Evolutionary conservation across 345 rosid species (phyloP), one percentile per base, ranked within the genome.

Genomic region (Eucalyptus pauciflora): DNA sequence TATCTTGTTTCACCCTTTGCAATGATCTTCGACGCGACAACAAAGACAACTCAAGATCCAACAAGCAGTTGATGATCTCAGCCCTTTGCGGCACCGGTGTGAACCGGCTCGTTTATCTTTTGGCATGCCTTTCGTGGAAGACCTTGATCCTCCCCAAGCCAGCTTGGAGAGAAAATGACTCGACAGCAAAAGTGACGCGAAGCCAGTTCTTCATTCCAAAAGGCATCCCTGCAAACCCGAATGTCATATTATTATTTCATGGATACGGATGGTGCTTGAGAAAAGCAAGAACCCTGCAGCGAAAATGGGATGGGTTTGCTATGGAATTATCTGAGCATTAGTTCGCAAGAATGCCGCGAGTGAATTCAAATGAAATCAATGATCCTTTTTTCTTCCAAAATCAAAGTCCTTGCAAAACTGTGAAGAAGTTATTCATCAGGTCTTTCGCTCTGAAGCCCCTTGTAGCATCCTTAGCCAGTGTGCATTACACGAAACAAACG

Each of bases 171-270:
- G 89, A 85, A 69, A 93, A 92, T 48, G 94, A 94, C 81, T 96
- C 97, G 25, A 94, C 87, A 27, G 95, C 97, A 17, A 94, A 94
- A 37, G 95, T 93, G 88, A 96, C 88, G 49, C 97, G 95, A 88
- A 96, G 88, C 97, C 96, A 97, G 86, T 96, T 93, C 94, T 94
- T 92, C 92, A 93, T 31, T 14, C 99, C 98, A 52, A 95, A 90
- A 79, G 94, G 91, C 27, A 87, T 67, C 67, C 99, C 98, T 97
- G 94, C 91, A 93, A 87, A 29, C 29, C 22, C 22, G 20, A 22
- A 67, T 37, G 7, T 22, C 6, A 50, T 86, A 50, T 37, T 81
- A 86, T 80, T 60, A 90, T 29, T 2, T 48, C 25, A 33, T 33
- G 33, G 11, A 86, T 41, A 50, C 33, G 33, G 31, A 31, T 51